These are phyloP conservation scores for Priceomyces carsonii DNA, from an alignment of 805 yeast genomes.

Conservation along the genomic window DNA sequence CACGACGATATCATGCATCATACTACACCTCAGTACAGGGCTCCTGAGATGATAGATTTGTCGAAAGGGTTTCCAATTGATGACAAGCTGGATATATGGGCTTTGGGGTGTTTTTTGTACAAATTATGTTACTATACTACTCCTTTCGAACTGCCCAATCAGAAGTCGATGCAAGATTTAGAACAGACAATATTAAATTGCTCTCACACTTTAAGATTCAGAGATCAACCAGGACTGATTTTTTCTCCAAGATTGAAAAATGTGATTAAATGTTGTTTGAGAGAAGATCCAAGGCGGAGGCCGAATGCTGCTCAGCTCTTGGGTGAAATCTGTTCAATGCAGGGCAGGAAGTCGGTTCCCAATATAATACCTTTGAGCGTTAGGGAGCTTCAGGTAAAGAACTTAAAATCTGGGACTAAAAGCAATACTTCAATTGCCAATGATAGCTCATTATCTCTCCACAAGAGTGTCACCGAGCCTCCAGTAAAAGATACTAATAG, in stretches of 20 bases:
- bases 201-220: constrained; percentile 42
- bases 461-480: too few species aligned
- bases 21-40: constrained; percentile 82
- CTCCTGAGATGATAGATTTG: constrained; percentile 84
- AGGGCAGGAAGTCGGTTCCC: constrained; percentile 43
- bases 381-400: constrained; percentile 15
- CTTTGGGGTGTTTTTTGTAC: constrained; percentile 74
- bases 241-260: constrained; percentile 66
- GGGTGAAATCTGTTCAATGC: constrained; percentile 66
- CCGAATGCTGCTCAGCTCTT: constrained; percentile 74
- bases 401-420: constrained; percentile 3
- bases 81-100: constrained; percentile 87
- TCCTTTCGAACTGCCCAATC: constrained; percentile 65
- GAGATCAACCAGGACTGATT: constrained; percentile 47
- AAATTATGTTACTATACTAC: constrained; percentile 81
- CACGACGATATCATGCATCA: constrained; percentile 73
- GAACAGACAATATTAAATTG: constrained; percentile 66
- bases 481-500: constrained; percentile 1
- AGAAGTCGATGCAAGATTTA: constrained; percentile 35
- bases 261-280: constrained; percentile 58
- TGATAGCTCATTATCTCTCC: too few species aligned
- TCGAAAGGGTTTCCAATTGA: constrained; percentile 68
- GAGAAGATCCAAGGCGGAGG: constrained; percentile 67
- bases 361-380: constrained; percentile 43
- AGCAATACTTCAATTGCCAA: too few species aligned